Evolutionary conservation across 192 early-diverging fungal species (phyloP), one percentile per base, ranked within the genome.

Genomic region (Dissophora ornata): DNA sequence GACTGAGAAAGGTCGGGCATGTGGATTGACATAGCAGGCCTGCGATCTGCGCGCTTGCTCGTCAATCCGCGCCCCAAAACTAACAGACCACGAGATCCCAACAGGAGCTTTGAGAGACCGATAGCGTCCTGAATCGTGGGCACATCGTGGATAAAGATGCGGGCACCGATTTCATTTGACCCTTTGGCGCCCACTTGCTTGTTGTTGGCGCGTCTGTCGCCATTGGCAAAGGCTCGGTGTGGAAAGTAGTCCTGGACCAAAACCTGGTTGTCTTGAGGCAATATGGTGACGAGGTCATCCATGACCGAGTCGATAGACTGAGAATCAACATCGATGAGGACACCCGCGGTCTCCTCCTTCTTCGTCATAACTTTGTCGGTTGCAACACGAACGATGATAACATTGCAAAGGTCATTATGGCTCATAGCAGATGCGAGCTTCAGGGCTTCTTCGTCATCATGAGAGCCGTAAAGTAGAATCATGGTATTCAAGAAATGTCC

Each of bases 1-100:
- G 33, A 38, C 16, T n/a, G n/a, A n/a, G 28, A 4, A 1, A 18
- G 57, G 24, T 67, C 56, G 15, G 47, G 36, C 10, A 38, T 42
- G 33, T 60, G 30, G 11, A 16, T 52, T 18, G 67, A 69, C 3
- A 30, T 5, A 22, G 56, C 48, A 22, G 48, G 5, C 33, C 62
- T 47, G 21, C 60, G 56, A 5, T 57, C 55, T 9, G 53, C 56
- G 26, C 21, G 34, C 24, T 64, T 55, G 30, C 12, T 28, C 13
- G 71, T 56, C 30, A 46, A 13, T 48, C 71, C 71, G 21, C 81
- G 69, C n/a, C 85, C 85, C 29, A 87, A 24, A 1, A 88, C 73
- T 4, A 88, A 40, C 24, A 86, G 67, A 57, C 86, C 86, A 13
- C 84, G 78, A 18, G 82, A 70, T 15, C 79, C 68, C 11, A 86